A percentile compares a stretch with the other conserved stretches of the same genome.
Conservation (phyloP, 768 basidiomycete genomes). For the Tricholoma sp. region DNA sequence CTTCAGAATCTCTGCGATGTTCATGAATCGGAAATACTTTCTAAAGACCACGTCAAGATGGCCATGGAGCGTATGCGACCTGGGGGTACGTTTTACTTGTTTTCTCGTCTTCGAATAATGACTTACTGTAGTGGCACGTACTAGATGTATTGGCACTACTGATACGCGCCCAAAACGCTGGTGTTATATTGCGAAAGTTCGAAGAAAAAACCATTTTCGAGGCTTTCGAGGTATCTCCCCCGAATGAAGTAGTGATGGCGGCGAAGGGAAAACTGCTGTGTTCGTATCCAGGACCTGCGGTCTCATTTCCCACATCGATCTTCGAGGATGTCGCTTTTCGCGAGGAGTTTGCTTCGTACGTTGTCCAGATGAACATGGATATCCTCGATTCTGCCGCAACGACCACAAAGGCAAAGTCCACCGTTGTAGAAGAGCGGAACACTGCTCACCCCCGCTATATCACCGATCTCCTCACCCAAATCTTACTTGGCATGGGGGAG, state of each 20-base stretch:
- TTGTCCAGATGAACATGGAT: slow-evolving; percentile 32
- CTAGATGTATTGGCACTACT: slow-evolving; percentile 30
- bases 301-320: slow-evolving; percentile 25
- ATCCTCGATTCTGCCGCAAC: slow-evolving; percentile 27
- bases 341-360: slow-evolving; percentile 31
- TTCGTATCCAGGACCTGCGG: slow-evolving; percentile 42
- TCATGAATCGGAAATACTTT: not conserved
- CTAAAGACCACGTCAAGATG: slow-evolving; percentile 4
- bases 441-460: slow-evolving; percentile 43
- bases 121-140: not conserved
- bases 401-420: slow-evolving; percentile 31
- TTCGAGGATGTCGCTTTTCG: slow-evolving; percentile 26
- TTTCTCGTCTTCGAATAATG: not conserved
- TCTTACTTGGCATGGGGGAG: slow-evolving; percentile 33
- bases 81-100: slow-evolving; percentile 11
- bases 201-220: slow-evolving; percentile 32
- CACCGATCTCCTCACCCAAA: slow-evolving; percentile 42
- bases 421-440: slow-evolving; percentile 32
- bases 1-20: slow-evolving; percentile 17
- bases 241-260: slow-evolving; percentile 28
- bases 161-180: slow-evolving; percentile 45
- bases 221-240: slow-evolving; percentile 41
- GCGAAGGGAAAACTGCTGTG: slow-evolving; percentile 37
- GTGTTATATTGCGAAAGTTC: slow-evolving; percentile 31
- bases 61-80: slow-evolving; percentile 15